phyloP scores from a whole-genome alignment of 2,329 filamentous ascomycete species.

The Lasiodiplodia gonubiensis region DNA sequence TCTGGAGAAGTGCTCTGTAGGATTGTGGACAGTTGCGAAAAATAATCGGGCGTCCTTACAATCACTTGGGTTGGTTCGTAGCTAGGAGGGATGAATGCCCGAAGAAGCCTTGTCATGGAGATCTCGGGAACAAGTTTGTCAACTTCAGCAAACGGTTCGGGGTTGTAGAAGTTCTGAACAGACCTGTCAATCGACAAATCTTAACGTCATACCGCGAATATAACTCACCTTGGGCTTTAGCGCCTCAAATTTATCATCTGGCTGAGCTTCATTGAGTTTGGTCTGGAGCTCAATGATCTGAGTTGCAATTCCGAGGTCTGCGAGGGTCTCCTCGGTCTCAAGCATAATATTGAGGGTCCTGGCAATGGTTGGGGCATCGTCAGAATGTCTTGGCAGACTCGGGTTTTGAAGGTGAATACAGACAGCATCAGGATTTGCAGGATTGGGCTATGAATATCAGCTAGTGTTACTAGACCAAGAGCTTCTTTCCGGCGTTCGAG shows the following conservation, averaged over 20 bases:
- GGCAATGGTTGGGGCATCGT: conserved; percentile 42
- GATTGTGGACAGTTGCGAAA: conserved; percentile 63
- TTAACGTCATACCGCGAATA: no score
- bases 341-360: conserved; percentile 44
- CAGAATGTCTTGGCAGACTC: no score
- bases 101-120: conserved; percentile 61
- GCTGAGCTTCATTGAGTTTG: no score
- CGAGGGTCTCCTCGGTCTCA: no score
- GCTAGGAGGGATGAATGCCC: conserved; percentile 58
- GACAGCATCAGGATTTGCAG: no score
- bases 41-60: conserved; percentile 64
- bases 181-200: not conserved
- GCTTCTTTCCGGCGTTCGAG: no score
- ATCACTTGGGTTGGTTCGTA: conserved; percentile 61
- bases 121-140: conserved; percentile 63
- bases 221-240: conserved; percentile 33
- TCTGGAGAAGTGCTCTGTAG: conserved; percentile 60
- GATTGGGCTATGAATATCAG: no score
- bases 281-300: no score
- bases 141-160: conserved; percentile 62
- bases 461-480: no score
- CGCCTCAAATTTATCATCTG: no score
- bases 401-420: no score
- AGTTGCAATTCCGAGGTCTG: no score
- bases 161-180: conserved; percentile 68